These are phyloP conservation scores for Fraxinus anomala DNA, from an alignment of 257 asterid genomes.

Conservation along the genomic window DNA sequence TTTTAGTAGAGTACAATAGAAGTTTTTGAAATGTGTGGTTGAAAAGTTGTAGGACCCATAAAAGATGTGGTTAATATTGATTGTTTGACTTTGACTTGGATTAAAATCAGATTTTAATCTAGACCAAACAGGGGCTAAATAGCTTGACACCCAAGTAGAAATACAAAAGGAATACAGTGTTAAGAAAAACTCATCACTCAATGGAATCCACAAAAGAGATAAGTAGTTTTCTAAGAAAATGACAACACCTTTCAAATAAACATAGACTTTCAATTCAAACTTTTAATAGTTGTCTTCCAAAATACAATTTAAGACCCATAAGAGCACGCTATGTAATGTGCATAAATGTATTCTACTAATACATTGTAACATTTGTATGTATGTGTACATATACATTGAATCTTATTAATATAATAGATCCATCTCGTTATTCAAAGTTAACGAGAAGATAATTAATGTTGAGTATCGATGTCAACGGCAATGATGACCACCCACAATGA, in stretches of 20 bases:
- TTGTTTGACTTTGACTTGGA: too few species aligned
- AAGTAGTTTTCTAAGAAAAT: not conserved
- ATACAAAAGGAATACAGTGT: not conserved
- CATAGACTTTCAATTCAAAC: not conserved
- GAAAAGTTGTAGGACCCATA: too few species aligned
- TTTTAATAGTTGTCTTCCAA: not conserved
- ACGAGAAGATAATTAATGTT: not conserved
- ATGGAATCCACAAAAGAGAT: not conserved
- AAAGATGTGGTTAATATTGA: too few species aligned
- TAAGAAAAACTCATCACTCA: not conserved
- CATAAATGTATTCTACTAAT: not conserved
- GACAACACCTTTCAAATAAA: not conserved
- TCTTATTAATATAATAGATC: not conserved
- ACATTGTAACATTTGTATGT: too few species aligned
- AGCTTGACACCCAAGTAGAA: not conserved
- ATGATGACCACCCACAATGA: not conserved
- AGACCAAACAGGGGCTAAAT: too few species aligned
- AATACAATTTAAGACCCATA: not conserved
- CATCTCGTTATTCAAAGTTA: not conserved
- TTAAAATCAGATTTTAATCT: too few species aligned
- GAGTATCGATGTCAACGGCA: not conserved
- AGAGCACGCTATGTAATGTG: not conserved
- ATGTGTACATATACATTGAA: not conserved
- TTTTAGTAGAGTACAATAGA: too few species aligned
- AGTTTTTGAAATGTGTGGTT: too few species aligned